Evolutionary conservation across 2,329 filamentous ascomycete species (phyloP).

Genomic region (Lomentospora prolificans): DNA sequence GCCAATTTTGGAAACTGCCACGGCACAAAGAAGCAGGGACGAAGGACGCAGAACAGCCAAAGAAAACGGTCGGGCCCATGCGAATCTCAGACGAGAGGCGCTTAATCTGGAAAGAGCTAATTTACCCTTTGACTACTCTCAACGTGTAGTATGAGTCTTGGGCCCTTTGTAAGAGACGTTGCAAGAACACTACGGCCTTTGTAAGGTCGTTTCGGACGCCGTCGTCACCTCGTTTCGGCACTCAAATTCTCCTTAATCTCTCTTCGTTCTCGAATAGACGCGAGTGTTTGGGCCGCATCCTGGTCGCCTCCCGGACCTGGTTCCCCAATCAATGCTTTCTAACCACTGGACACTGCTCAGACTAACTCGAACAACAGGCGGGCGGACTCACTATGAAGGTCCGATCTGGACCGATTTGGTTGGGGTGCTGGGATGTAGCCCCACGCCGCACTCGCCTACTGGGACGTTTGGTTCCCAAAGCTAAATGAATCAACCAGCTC

Average conservation of each 20-base stretch:
- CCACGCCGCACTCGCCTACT: background rate
- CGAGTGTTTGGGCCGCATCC: background rate
- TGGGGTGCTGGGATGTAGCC: background rate
- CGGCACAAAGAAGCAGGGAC: background rate
- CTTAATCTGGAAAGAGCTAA: background rate
- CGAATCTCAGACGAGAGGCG: background rate
- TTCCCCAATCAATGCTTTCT: background rate
- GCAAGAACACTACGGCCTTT: background rate
- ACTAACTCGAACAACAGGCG: background rate
- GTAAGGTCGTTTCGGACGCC: background rate
- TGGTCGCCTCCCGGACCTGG: background rate
- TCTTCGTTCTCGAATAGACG: background rate
- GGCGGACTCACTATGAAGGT: background rate
- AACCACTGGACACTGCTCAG: background rate
- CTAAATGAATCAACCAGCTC: background rate
- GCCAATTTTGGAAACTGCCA: constrained; percentile 3
- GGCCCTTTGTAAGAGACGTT: background rate
- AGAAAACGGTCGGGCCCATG: background rate
- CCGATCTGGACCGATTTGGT: background rate
- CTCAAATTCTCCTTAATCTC: background rate
- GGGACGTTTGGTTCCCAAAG: background rate
- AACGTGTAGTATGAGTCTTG: background rate
- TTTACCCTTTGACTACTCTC: background rate
- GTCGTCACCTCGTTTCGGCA: background rate
- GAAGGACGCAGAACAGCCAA: background rate